Percentiles rank a stretch among this genome's conserved stretches.
Evolutionary conservation across 2,329 filamentous ascomycete species (phyloP).

Genomic region (Cladophialophora chaetospira): DNA sequence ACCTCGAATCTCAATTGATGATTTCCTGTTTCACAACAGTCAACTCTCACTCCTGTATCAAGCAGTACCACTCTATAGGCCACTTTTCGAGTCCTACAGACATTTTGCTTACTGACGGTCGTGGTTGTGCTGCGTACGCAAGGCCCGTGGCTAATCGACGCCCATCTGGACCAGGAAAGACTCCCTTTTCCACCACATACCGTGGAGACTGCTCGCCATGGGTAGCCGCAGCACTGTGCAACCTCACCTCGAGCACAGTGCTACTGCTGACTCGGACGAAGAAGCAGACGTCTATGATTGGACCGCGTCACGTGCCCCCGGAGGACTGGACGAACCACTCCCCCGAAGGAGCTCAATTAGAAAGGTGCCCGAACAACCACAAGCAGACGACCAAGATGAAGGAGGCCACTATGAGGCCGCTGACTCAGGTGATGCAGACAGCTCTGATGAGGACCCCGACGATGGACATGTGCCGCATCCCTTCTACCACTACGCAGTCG

Average conservation of each 20-base stretch:
- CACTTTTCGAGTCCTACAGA: too few species aligned
- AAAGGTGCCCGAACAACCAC: conserved; percentile 12
- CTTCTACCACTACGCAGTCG: conserved; percentile 89
- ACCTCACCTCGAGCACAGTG: conserved; percentile 18
- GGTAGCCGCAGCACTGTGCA: conserved; percentile 28
- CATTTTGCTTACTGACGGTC: too few species aligned
- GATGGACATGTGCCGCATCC: conserved; percentile 47
- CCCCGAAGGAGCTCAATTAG: conserved; percentile 11
- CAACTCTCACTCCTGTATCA: background rate
- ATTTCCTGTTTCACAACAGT: background rate
- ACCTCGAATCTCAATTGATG: too few species aligned
- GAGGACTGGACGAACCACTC: conserved; percentile 18
- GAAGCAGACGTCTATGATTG: conserved; percentile 31
- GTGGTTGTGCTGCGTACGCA: background rate
- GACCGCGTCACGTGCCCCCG: conserved; percentile 24
- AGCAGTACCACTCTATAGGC: too few species aligned
- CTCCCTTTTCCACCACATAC: background rate
- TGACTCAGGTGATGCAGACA: conserved; percentile 19
- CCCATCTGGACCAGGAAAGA: conserved; percentile 1
- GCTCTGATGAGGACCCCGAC: conserved; percentile 28
- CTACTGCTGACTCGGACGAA: conserved; percentile 30
- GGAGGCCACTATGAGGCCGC: conserved; percentile 2
- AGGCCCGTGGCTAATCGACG: background rate
- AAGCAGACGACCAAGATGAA: conserved; percentile 6
- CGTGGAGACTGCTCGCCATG: conserved; percentile 11